Evolutionary conservation across 805 yeast species (phyloP), one percentile per base, ranked within the genome.

Genomic region (Danielia oregonensis): DNA sequence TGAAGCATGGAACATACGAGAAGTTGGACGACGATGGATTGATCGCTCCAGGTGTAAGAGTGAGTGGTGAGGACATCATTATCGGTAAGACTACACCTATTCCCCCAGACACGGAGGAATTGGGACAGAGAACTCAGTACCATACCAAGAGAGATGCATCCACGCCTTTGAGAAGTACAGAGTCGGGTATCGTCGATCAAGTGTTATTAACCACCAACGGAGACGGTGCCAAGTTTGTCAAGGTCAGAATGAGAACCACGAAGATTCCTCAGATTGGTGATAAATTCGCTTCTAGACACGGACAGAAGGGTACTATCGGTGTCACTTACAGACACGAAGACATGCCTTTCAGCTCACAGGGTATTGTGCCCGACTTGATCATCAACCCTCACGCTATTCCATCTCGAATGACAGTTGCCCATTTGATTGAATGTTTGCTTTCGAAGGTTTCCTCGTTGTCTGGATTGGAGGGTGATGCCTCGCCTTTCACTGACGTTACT

Each of bases 401-500:
- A 50, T 93, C 99, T 39, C 97, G 99, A 77, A 93, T 93, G 99
- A 93, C 99, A 26, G 98, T 93, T 42, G 99, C 98, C 32, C 97
- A 93, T 73, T 82, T 93, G 72, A 91, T 93, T 65, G 99, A 93
- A 72, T 93, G 98, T 83, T 72, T 93, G 61, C 71, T 93, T 52
- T 84, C 95, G 32, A 93, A 93, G 66, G 97, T 93, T 27, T 89
- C 97, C 4, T 80, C 97, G 2, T 72, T 93, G 51, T 82, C 95
- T 30, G 98, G 97, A 55, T 76, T 86, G 54, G 99, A 93, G 65
- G 98, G 98, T 74, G 99, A 93, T 65, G 98, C 99, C 5, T 88
- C 97, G 5, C 99, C 99, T 31, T 93, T 93, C 60, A 93, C 97
- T 0, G 97, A 89, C 63, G 95, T 93, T 42, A 93, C 98, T 2